Conservation (phyloP, 192 early-diverging fungal genomes). For the Spizellomyces sp. region DNA sequence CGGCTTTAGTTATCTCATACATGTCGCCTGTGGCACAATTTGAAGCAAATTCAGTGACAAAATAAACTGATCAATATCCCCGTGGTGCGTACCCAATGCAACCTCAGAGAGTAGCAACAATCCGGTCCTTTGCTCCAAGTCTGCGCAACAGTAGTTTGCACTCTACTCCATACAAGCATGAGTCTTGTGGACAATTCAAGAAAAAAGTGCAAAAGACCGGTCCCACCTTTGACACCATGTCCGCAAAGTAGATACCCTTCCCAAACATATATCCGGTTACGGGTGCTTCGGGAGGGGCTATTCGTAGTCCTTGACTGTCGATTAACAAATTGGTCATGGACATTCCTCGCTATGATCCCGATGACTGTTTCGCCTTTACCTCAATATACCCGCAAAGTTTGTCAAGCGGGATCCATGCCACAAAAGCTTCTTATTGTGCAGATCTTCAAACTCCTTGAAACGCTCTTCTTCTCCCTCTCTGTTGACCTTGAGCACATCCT, state of each 20-base stretch:
- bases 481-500: constrained; percentile 40
- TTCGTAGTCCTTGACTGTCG: constrained; percentile 44
- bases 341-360: background rate
- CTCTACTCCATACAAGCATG: constrained; percentile 50
- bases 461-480: constrained; percentile 22
- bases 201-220: background rate
- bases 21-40: constrained; percentile 34
- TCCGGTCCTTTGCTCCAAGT: constrained; percentile 38
- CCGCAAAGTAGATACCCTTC: constrained; percentile 82
- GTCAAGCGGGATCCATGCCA: constrained; percentile 52
- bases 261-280: constrained; percentile 77
- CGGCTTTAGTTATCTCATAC: constrained; percentile 24
- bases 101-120: constrained; percentile 78
- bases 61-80: constrained; percentile 18
- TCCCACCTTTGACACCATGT: constrained; percentile 50
- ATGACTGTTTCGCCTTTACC: constrained; percentile 42
- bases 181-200: too few species aligned
- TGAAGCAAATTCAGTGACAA: background rate
- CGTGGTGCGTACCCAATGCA: constrained; percentile 45
- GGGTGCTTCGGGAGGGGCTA: constrained; percentile 72
- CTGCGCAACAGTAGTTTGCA: constrained; percentile 66
- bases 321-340: background rate
- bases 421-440: constrained; percentile 17
- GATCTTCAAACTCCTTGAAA: background rate
- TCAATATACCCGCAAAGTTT: constrained; percentile 75